These are phyloP conservation scores for Manihot esculenta DNA, from an alignment of 441 rosid genomes.

Conservation along the genomic window DNA sequence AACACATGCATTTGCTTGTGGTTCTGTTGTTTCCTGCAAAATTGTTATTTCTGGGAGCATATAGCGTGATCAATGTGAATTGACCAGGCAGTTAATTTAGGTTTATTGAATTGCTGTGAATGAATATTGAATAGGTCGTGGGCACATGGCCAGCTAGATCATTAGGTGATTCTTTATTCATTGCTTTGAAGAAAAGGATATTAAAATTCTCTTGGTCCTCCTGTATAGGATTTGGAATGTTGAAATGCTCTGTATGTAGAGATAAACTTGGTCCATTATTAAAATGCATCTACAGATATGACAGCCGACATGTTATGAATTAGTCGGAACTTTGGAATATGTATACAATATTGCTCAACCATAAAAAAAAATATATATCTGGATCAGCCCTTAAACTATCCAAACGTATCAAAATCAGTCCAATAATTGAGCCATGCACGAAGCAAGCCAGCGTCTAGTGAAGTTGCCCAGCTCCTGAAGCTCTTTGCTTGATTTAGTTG, in stretches of 20 bases:
- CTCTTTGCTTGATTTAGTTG: too few relatives aligned
- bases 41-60: constrained; percentile 61
- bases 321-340: too few relatives aligned
- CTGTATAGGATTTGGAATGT: background rate
- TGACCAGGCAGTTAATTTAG: constrained; percentile 20
- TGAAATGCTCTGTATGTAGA: constrained; percentile 1
- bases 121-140: constrained; percentile 26
- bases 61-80: constrained; percentile 38
- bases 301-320: constrained; percentile 15
- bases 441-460: background rate
- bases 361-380: too few relatives aligned
- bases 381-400: too few relatives aligned
- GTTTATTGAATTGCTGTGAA: constrained; percentile 1
- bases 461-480: background rate
- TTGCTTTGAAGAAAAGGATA: constrained; percentile 19
- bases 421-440: constrained; percentile 6
- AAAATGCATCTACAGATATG: background rate
- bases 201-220: constrained; percentile 6
- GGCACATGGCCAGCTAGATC: constrained; percentile 26
- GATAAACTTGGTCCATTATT: too few relatives aligned
- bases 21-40: constrained; percentile 69
- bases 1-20: constrained; percentile 79
- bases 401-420: constrained; percentile 13
- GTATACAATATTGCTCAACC: too few relatives aligned
- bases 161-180: constrained; percentile 65